Evolutionary conservation across 306 rosid species (phyloP), one percentile per base, ranked within the genome.

Genomic region (Cucumis melo): DNA sequence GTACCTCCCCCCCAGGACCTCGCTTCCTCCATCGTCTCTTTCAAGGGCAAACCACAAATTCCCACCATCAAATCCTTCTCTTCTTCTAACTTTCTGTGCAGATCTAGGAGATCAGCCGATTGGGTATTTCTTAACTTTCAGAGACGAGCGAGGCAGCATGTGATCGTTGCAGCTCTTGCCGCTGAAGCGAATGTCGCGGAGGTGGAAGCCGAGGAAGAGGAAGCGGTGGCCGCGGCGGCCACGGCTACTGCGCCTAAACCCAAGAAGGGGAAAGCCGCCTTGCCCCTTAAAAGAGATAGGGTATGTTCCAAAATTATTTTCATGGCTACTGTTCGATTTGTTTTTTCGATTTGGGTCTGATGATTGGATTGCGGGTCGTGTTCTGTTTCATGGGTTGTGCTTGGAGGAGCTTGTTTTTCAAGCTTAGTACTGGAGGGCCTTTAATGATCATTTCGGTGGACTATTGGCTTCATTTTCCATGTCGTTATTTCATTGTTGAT

Each of bases 251-350:
- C 81, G 19, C 57, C 84, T 8, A 94, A 92, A 77, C 98, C 97
- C 10, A 92, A 89, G 87, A 90, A 83, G 60, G 99, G 98, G 53
- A 94, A 94, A 78, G 93, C 97, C 42, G 98, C 99, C 66, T 86
- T 94, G 85, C 92, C 74, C 73, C 91, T 94, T 72, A 92, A 92
- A 88, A 88, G 96, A 75, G 99, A 94, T 8, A 88, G 98, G 84
- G 99, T 94, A 84, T 77, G 84, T 56, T 50, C 14, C 36, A 4
- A 29, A 78, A 34, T 54, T 21, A 2, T 3, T 32, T 32, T 32
- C 36, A 32, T 32, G 36, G 36, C 36, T 32, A 32, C 48, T 50
- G 12, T 50, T 67, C 11, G 58, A 15, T 27, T 29, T 3, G 9
- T 57, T 5, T 29, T 29, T 21, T n/a, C 3, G 5, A 24, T 3